Evolutionary conservation across 2,329 filamentous ascomycete genomes (phyloP), one percentile per base, ranked within the genome.

Genomic region (Stachybotrys echinatus): DNA sequence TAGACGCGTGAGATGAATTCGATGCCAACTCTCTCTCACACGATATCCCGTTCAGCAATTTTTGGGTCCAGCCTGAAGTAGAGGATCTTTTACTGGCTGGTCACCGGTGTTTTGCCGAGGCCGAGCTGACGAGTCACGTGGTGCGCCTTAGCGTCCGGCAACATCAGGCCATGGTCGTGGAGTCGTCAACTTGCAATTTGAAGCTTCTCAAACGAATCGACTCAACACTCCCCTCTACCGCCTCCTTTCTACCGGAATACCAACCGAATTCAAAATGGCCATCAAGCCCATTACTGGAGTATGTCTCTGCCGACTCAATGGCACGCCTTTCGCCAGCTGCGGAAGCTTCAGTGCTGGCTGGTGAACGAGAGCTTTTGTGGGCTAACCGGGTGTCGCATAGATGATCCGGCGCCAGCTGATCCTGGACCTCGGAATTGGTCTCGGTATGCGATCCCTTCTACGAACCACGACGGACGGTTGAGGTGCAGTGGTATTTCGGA

Each of bases 331-430:
- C 47, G 27, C 49, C 31, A 45, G 45, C 47, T 50, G 45, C 23
- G 45, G 48, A 45, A 42, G 27, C 51, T 22, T 50, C 50, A 19
- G 42, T 27, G 42, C 10, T 20, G 53, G 46, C n/a, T 53, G 53
- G 56, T 58, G 58, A 58, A 48, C 22, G 43, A 55, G 57, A 58
- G 53, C 55, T 55, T 56, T 62, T 56, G 50, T 58, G 53, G 58
- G 63, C 70, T 69, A 68, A 71, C 67, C 57, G 52, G 47, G 46
- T 45, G 45, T 43, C 39, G 48, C 59, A 23, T 18, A 83, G 80
- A 83, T 83, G 75, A 76, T 83, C 68, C 77, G 78, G 69, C 74
- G 78, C 66, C 72, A 73, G 66, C 76, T 83, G 65, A 72, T 83
- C 62, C 65, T 75, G 57, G 80, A 83, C 63, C 71, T 83, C 52